Conservation (phyloP, 2,329 filamentous ascomycete species). For the Ascochyta koolunga region DNA sequence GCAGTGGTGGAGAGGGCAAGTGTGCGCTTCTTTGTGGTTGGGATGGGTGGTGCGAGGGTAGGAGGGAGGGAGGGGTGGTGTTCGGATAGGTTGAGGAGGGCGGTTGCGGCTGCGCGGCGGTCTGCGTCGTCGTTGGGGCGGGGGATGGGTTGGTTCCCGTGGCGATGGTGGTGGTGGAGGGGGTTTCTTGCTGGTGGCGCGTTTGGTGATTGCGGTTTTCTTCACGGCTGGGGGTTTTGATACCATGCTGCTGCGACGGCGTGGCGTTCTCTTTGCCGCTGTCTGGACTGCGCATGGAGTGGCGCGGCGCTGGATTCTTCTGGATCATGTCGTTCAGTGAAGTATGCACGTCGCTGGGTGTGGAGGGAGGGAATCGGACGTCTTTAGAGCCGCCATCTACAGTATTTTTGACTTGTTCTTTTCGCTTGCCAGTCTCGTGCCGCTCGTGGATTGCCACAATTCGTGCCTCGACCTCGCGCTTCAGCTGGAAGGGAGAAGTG, state of each 20-base stretch:
- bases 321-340: no score
- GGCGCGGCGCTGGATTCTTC: no score
- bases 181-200: neutral
- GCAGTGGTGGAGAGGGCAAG: neutral
- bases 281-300: neutral
- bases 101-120: conserved; percentile 1
- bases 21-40: no score
- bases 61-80: neutral
- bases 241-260: neutral
- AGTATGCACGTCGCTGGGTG: no score
- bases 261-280: conserved; percentile 1
- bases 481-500: neutral
- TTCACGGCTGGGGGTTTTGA: neutral
- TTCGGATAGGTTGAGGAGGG: neutral
- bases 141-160: neutral
- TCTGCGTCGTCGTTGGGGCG: neutral
- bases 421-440: neutral
- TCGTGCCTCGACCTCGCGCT: neutral
- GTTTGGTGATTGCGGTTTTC: neutral
- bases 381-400: neutral
- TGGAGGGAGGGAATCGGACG: no score
- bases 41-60: no score
- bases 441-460: neutral
- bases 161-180: neutral
- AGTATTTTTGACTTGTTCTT: neutral